Evolutionary conservation across 345 rosid genomes (phyloP).

Genomic region (Brassica juncea): DNA sequence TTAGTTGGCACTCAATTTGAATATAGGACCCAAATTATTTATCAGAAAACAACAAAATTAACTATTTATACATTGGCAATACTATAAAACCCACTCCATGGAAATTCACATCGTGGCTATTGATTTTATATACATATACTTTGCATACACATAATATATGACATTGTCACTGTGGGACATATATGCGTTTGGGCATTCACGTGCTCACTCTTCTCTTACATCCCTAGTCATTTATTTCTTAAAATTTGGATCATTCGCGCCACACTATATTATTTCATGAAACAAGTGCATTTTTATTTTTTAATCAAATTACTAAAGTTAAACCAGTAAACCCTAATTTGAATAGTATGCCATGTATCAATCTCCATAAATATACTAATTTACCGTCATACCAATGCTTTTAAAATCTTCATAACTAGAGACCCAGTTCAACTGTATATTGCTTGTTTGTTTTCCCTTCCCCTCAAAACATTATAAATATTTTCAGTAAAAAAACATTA

Average conservation of each 20-base stretch:
- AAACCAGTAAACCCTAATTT: neutral
- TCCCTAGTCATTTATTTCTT: slow-evolving; percentile 18
- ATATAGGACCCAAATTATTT: slow-evolving; percentile 2
- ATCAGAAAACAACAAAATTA: neutral
- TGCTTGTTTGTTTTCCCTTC: neutral
- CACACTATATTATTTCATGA: neutral
- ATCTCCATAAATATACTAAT: neutral
- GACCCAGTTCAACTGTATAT: neutral
- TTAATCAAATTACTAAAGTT: neutral
- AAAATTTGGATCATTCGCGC: slow-evolving; percentile 5
- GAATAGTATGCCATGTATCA: neutral
- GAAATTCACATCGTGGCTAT: slow-evolving; percentile 31
- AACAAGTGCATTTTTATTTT: neutral
- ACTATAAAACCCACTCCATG: slow-evolving; percentile 40
- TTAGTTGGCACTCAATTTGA: slow-evolving; percentile 36
- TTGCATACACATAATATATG: slow-evolving; percentile 24
- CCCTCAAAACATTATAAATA: neutral
- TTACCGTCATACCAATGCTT: neutral
- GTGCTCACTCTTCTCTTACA: slow-evolving; percentile 27
- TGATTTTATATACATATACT: slow-evolving; percentile 11
- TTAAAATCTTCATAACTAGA: neutral
- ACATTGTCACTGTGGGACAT: slow-evolving; percentile 32
- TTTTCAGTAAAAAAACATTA: neutral
- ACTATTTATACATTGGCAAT: slow-evolving; percentile 26
- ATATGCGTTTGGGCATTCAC: slow-evolving; percentile 32